phyloP scores from a whole-genome alignment of 2,329 filamentous ascomycete genomes.

The Thelonectria blattea region DNA sequence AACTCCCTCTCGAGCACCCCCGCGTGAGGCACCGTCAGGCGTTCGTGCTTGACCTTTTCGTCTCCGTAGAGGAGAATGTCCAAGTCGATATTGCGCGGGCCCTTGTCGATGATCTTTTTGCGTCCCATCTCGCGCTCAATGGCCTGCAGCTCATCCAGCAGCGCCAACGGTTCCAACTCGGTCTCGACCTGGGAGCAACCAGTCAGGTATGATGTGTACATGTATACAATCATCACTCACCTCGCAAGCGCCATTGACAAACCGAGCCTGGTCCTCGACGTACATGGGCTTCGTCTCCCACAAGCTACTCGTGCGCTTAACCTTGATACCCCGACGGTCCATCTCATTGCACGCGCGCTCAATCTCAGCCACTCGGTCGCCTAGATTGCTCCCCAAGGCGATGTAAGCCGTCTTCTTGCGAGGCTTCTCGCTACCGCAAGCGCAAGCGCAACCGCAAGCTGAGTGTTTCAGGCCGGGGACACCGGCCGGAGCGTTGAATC shows the following conservation, averaged over 20 bases:
- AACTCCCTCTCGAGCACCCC: constrained; percentile 92
- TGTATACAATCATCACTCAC: constrained; percentile 55
- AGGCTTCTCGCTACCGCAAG: constrained; percentile 38
- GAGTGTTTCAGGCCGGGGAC: constrained; percentile 31
- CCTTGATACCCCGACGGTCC: constrained; percentile 71
- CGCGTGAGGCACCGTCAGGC: constrained; percentile 83
- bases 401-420: constrained; percentile 69
- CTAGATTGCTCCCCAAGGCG: constrained; percentile 91
- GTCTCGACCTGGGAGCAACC: constrained; percentile 76
- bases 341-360: constrained; percentile 83
- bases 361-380: constrained; percentile 83
- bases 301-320: constrained; percentile 82
- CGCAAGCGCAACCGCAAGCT: constrained; percentile 46
- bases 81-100: constrained; percentile 91
- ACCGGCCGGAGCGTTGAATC: constrained; percentile 13
- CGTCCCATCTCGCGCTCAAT: constrained; percentile 84
- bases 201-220: too few relatives aligned
- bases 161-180: constrained; percentile 71
- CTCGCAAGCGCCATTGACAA: constrained; percentile 92
- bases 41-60: constrained; percentile 67
- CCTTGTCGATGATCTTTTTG: constrained; percentile 87
- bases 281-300: constrained; percentile 99
- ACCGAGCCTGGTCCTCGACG: constrained; percentile 83
- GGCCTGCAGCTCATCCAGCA: constrained; percentile 81
- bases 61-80: constrained; percentile 87